Conservation (phyloP, 1,284 basidiomycete species). For the Ustilago crameri region DNA sequence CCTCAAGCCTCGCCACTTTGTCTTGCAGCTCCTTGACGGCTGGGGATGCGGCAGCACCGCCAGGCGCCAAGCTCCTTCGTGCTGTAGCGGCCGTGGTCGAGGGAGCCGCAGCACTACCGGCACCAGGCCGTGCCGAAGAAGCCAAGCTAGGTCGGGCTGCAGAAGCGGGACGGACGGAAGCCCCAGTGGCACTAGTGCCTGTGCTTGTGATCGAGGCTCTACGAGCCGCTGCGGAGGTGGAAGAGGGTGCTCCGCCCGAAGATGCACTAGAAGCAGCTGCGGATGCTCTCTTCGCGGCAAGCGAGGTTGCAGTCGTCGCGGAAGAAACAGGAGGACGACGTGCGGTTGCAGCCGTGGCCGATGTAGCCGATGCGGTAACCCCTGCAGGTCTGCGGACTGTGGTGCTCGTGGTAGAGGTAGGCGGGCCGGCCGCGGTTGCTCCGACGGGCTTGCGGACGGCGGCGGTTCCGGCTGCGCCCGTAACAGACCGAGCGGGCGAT, state of each 20-base stretch:
- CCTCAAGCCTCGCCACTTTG: conserved; percentile 44
- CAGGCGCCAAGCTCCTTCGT: conserved; percentile 31
- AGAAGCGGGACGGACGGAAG: conserved; percentile 25
- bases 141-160: conserved; percentile 32
- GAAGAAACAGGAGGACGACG: conserved; percentile 43
- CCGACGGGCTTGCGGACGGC: conserved; percentile 16
- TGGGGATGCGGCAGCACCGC: conserved; percentile 17
- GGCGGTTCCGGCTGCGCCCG: conserved; percentile 15
- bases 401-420: conserved; percentile 17
- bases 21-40: conserved; percentile 46
- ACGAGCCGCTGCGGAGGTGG: conserved; percentile 34
- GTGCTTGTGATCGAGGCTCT: conserved; percentile 45
- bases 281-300: conserved; percentile 28
- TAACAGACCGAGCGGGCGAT: conserved; percentile 35
- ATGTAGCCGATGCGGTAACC: conserved; percentile 16
- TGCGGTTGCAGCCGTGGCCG: conserved; percentile 27
- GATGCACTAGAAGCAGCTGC: conserved; percentile 33
- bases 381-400: conserved; percentile 29
- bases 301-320: conserved; percentile 16
- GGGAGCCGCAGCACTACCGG: conserved; percentile 10
- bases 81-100: conserved; percentile 18
- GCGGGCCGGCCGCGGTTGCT: conserved; percentile 7
- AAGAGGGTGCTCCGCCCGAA: conserved; percentile 19
- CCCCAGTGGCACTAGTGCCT: conserved; percentile 22
- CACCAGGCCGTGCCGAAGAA: conserved; percentile 14